Conservation (phyloP, 1,284 basidiomycete species). For the Cutaneotrichosporon spelunceum region DNA sequence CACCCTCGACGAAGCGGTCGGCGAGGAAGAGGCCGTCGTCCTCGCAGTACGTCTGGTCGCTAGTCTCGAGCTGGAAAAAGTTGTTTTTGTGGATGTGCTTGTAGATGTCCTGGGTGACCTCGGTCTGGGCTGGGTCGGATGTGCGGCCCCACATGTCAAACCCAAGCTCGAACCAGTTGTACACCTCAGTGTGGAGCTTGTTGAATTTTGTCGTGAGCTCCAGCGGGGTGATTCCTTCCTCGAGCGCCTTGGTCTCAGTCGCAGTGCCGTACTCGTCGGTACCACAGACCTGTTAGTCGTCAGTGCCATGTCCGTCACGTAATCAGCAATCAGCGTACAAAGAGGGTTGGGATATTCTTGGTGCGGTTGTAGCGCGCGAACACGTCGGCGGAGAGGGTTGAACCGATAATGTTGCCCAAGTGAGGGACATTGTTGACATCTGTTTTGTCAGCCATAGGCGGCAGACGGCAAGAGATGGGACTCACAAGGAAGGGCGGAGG, state of each 20-base stretch:
- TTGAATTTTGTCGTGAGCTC: conserved; percentile 94
- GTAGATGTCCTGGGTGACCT: conserved; percentile 89
- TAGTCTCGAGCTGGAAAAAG: conserved; percentile 73
- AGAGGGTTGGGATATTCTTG: conserved; percentile 55
- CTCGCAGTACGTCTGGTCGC: conserved; percentile 90
- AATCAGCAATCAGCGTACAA: conserved; percentile 31
- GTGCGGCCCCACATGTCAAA: conserved; percentile 98
- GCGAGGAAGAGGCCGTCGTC: conserved; percentile 88
- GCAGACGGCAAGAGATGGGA: background rate
- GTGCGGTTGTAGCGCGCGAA: conserved; percentile 75
- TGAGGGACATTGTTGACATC: conserved; percentile 99
- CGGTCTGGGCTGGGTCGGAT: conserved; percentile 83
- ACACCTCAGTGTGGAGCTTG: conserved; percentile 83
- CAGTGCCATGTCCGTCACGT: background rate
- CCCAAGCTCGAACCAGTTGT: conserved; percentile 65
- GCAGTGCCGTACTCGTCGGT: conserved; percentile 99
- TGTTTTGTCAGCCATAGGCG: conserved; percentile 20
- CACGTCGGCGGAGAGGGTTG: conserved; percentile 83
- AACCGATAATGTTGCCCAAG: conserved; percentile 97
- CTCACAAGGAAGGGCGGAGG: conserved; percentile 84
- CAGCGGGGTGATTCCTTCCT: conserved; percentile 82
- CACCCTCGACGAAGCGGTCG: conserved; percentile 92
- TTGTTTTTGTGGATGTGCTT: conserved; percentile 72
- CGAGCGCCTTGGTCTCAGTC: conserved; percentile 88
- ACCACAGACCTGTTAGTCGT: conserved; percentile 70